These are phyloP conservation scores for Botryotinia calthae DNA, from an alignment of 2,329 filamentous ascomycete species.

Conservation along the genomic window DNA sequence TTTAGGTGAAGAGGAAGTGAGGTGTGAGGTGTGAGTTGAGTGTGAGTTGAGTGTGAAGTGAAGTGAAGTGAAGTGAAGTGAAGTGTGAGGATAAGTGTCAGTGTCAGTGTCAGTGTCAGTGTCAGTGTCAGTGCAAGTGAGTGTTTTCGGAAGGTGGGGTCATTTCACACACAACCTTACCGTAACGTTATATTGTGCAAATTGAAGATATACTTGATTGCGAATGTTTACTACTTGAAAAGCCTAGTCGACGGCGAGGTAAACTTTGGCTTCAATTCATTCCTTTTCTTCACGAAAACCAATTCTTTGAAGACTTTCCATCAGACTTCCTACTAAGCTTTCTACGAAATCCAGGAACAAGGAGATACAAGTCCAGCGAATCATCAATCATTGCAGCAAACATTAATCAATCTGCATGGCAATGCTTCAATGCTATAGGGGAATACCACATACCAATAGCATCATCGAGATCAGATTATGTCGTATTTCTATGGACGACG, in stretches of 20 bases:
- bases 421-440: not conserved
- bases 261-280: not conserved
- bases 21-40: too few species aligned
- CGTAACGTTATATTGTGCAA: not conserved
- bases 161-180: not conserved
- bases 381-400: not conserved
- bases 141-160: slow-evolving; percentile 3
- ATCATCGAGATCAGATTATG: slow-evolving; percentile 3
- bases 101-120: not conserved
- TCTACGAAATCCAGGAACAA: not conserved
- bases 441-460: not conserved
- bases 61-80: too few species aligned
- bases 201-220: not conserved
- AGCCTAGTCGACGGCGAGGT: not conserved
- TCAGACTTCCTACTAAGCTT: not conserved
- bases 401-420: not conserved
- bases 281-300: not conserved
- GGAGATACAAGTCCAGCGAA: not conserved
- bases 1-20: not conserved
- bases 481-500: not conserved
- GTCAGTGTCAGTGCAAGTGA: too few species aligned
- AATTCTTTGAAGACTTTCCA: too few species aligned
- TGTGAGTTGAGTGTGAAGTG: too few species aligned
- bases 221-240: not conserved
- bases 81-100: not conserved